Evolutionary conservation across 805 yeast species (phyloP).

Genomic region (Saccharomycopsis sp.): DNA sequence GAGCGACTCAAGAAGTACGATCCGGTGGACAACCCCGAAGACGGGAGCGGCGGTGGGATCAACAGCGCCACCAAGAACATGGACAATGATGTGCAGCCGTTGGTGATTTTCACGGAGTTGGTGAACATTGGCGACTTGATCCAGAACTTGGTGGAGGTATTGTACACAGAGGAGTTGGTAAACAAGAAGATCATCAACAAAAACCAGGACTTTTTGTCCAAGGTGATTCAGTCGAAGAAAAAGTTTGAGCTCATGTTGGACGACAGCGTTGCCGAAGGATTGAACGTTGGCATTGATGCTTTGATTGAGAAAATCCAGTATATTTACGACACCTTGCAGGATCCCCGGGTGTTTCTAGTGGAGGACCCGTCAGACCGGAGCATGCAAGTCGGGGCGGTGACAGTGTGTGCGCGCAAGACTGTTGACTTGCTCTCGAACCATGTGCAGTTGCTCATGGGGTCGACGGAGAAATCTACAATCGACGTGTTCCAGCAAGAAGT

Average conservation of each 20-base stretch:
- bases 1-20: slow-evolving; percentile 60
- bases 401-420: slow-evolving; percentile 46
- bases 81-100: slow-evolving; percentile 56
- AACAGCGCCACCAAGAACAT: slow-evolving; percentile 4
- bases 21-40: slow-evolving; percentile 38
- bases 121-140: slow-evolving; percentile 90
- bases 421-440: slow-evolving; percentile 60
- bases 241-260: slow-evolving; percentile 75
- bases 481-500: slow-evolving; percentile 94
- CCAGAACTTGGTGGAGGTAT: slow-evolving; percentile 84
- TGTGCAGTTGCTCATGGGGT: slow-evolving; percentile 61
- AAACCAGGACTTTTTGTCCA: slow-evolving; percentile 69
- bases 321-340: slow-evolving; percentile 44
- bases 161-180: slow-evolving; percentile 77
- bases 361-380: slow-evolving; percentile 30
- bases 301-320: slow-evolving; percentile 72
- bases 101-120: slow-evolving; percentile 78
- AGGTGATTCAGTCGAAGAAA: slow-evolving; percentile 70
- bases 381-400: slow-evolving; percentile 11
- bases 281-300: slow-evolving; percentile 86
- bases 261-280: slow-evolving; percentile 84
- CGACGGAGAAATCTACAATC: slow-evolving; percentile 79
- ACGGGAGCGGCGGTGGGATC: slow-evolving; percentile 18
- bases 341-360: slow-evolving; percentile 51
- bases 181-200: slow-evolving; percentile 47